These are phyloP conservation scores for Acorus calamus DNA, from an alignment of 106 monocot species.

Conservation along the genomic window DNA sequence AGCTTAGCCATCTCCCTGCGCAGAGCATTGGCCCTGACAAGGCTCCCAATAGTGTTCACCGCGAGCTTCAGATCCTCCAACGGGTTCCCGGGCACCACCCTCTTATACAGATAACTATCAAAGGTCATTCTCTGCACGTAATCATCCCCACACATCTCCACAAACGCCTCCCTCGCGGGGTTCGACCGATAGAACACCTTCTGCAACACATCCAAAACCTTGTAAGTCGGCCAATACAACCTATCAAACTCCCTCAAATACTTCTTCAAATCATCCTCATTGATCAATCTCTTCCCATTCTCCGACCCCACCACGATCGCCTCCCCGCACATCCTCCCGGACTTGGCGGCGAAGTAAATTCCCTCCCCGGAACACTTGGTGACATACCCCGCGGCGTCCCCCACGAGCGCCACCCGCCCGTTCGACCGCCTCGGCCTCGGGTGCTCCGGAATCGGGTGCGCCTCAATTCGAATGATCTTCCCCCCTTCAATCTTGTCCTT, in stretches of 20 bases:
- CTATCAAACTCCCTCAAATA: slow-evolving; percentile 78
- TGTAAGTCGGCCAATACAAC: slow-evolving; percentile 93
- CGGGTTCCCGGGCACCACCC: slow-evolving; percentile 79
- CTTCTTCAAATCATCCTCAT: slow-evolving; percentile 65
- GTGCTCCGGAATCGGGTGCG: slow-evolving; percentile 92
- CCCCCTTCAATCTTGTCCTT: slow-evolving; percentile 73
- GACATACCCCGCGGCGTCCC: slow-evolving; percentile 90
- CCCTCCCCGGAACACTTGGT: slow-evolving; percentile 99
- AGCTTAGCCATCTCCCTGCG: slow-evolving; percentile 76
- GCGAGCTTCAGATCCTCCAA: slow-evolving; percentile 82
- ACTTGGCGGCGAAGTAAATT: slow-evolving; percentile 96
- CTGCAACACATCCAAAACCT: slow-evolving; percentile 93
- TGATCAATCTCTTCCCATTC: slow-evolving; percentile 58
- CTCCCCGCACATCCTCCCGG: slow-evolving; percentile 81
- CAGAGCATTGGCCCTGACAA: slow-evolving; percentile 78
- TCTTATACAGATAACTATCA: slow-evolving; percentile 94
- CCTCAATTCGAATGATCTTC: slow-evolving; percentile 70
- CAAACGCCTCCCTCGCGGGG: slow-evolving; percentile 64
- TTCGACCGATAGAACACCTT: slow-evolving; percentile 97
- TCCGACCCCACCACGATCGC: slow-evolving; percentile 60
- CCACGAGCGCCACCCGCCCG: slow-evolving; percentile 60
- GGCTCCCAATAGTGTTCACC: slow-evolving; percentile 81
- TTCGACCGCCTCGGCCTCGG: slow-evolving; percentile 58
- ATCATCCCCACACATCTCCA: slow-evolving; percentile 77
- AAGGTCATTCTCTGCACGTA: slow-evolving; percentile 99